Base-by-base conservation (phyloP, 805 yeast genomes). In the Scheffersomyces lignosus region DNA sequence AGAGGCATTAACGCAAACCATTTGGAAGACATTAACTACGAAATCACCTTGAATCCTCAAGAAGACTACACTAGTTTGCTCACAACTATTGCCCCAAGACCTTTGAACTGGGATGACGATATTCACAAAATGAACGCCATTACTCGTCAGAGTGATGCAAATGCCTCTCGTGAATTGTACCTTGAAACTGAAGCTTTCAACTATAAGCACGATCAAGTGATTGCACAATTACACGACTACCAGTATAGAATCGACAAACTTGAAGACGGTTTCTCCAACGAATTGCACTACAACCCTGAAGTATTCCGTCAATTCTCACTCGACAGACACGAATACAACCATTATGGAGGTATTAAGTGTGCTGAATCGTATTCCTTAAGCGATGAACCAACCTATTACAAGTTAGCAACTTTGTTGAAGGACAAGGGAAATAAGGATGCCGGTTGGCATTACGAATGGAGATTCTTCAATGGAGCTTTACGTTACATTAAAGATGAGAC, bases 371-470 rank as follows among this genome's bases (percentile, higher is more conserved):
- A 34, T 25, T 24, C 38, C 2, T 39, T 44, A 6, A 25, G 27
- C 4, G 38, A 36, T 26, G 56, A 52, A 29, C 54, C 54, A 14
- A 39, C 38, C 5, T 52, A 52, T 34, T 52, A 48, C 40, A 51
- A 48, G 29, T 37, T 48, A 36, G 46, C 56, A 2, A 40, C 51
- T 2, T 32, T 52, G n/a, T 35, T 40, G 29, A 26, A 24, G 13
- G 38, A 43, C 25, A 46, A 48, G 28, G 31, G 27, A 5, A 43
- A 43, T 16, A 4, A 15, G 2, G 47, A 43, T 27, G 35, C 34
- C 23, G 47, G 47, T 4, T 43, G 47, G 47, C 58, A 53, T 29
- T 43, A 48, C 31, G 58, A 53, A 31, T 51, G 56, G 56, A 33
- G 56, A 10, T 53, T 53, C 31, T 53, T 49, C 33, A 37, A 45